A percentile compares a stretch with the other conserved stretches of the same genome.
Evolutionary conservation across 352 stramenopile genomes (phyloP).

Genomic region (Globisporangium splendens): DNA sequence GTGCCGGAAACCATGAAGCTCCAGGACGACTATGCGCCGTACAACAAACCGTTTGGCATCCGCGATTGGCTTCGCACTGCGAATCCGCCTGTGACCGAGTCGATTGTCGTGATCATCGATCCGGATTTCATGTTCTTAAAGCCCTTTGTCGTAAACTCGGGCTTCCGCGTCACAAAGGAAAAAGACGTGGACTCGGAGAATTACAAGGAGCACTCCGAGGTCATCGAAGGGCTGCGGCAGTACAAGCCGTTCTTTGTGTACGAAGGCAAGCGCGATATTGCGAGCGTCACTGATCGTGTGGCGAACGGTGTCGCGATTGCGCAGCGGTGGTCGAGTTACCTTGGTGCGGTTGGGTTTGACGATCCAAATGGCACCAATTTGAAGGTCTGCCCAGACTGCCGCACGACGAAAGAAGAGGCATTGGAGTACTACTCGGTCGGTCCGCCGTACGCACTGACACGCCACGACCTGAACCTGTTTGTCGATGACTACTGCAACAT

Average conservation of each 20-base stretch:
- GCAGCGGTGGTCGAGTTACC: slow-evolving; percentile 44
- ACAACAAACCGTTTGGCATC: slow-evolving; percentile 74
- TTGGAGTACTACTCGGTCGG: slow-evolving; percentile 52
- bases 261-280: slow-evolving; percentile 32
- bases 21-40: slow-evolving; percentile 43
- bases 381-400: slow-evolving; percentile 52
- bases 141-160: slow-evolving; percentile 55
- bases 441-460: slow-evolving; percentile 56
- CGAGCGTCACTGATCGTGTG: slow-evolving; percentile 40
- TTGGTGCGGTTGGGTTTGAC: slow-evolving; percentile 33
- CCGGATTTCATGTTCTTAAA: slow-evolving; percentile 75
- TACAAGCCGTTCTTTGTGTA: slow-evolving; percentile 86
- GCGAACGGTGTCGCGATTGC: slow-evolving; percentile 41
- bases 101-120: slow-evolving; percentile 59
- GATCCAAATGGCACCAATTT: slow-evolving; percentile 23
- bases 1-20: slow-evolving; percentile 6
- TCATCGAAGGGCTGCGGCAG: slow-evolving; percentile 70
- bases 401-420: slow-evolving; percentile 33
- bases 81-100: slow-evolving; percentile 59
- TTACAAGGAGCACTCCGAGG: slow-evolving; percentile 49
- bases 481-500: slow-evolving; percentile 73
- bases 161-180: slow-evolving; percentile 45
- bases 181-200: slow-evolving; percentile 58
- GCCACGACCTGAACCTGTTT: slow-evolving; percentile 40
- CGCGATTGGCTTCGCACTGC: slow-evolving; percentile 63